Evolutionary conservation across 306 rosid genomes (phyloP), one percentile per base, ranked within the genome.

Genomic region (Lablab purpureus): DNA sequence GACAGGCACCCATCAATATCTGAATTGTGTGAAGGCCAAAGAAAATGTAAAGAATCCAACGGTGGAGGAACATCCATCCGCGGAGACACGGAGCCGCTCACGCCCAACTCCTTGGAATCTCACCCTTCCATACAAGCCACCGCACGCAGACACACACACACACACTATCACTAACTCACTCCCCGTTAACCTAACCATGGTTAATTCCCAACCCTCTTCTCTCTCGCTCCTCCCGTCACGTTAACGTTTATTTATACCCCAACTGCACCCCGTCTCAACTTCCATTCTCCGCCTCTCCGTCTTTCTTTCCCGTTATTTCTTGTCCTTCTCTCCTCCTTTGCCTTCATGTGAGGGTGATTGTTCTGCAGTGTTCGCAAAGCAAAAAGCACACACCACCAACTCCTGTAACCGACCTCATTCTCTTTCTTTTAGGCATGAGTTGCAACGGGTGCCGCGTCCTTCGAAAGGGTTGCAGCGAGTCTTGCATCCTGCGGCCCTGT

Each of bases 71-170:
- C 90, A 84, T 84, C 87, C 92, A 86, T 88, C 86, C 91, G 99
- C 97, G 99, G 97, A 95, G 89, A 92, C 97, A 88, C 97, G 99
- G 96, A 95, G 97, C 99, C 99, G 99, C 93, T 91, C 82, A 65
- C 84, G 84, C 99, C 97, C 87, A 85, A 83, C 46, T 67, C 90
- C 83, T 95, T 89, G 99, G 97, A 95, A 91, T 92, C 91, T 87
- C 89, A 68, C 87, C 81, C 87, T 58, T 63, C 83, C 69, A 56
- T 64, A 80, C 85, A 72, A 54, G 6, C 76, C 76, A 79, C 43
- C 14, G 43, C 54, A 54, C 73, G 18, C 81, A 58, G n/a, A 10
- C 6, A 30, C 77, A 37, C 41, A n/a, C 77, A 14, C 51, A 11
- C 65, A 1, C 66, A 18, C 73, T 1, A 64, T 25, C 71, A 7